Evolutionary conservation across 805 yeast species (phyloP), one percentile per base, ranked within the genome.

Genomic region (Yarrowia sp.): DNA sequence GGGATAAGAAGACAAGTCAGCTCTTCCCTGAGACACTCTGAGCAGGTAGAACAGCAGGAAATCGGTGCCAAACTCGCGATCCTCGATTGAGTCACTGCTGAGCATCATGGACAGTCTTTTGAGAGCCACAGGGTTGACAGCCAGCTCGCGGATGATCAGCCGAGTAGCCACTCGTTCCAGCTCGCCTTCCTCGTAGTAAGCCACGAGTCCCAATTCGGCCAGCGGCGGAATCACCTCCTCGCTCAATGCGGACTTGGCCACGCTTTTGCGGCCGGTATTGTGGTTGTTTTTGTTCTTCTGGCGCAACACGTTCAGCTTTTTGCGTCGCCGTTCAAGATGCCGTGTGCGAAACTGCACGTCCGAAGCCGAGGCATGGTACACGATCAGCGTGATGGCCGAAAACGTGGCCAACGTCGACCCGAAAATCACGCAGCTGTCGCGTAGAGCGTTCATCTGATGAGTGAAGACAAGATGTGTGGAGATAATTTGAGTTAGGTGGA

Each of bases 321-420:
- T 24, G 20, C 33, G 33, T 20, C 63, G 36, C 17, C 64, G 30
- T 2, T 58, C 19, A 33, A 58, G 14, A 14, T 58, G 64, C 9
- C 50, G 39, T 30, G 12, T 58, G 17, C 49, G 49, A 12, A 42
- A 43, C 19, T n/a, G 24, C 17, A 58, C 64, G 40, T 58, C 50
- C 7, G 50, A 42, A 19, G 50, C 49, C 17, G 50, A 33, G 30
- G 40, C 44, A 12, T 58, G 64, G 50, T 58, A 58, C 64, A 58
- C 40, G 33, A 58, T 39, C 33, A 58, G 64, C 13, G 64, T 43
- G 38, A 58, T 40, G 50, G 64, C 49, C 39, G 64, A 30, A 17
- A 58, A 58, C 6, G 64, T 58, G 50, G 40, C 64, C 42, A 58
- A 40, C 49, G 64, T 42, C 17, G 64, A 58, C 9, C 46, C 64